Evolutionary conservation across 805 yeast genomes (phyloP).

Genomic region (Metschnikowia matae): DNA sequence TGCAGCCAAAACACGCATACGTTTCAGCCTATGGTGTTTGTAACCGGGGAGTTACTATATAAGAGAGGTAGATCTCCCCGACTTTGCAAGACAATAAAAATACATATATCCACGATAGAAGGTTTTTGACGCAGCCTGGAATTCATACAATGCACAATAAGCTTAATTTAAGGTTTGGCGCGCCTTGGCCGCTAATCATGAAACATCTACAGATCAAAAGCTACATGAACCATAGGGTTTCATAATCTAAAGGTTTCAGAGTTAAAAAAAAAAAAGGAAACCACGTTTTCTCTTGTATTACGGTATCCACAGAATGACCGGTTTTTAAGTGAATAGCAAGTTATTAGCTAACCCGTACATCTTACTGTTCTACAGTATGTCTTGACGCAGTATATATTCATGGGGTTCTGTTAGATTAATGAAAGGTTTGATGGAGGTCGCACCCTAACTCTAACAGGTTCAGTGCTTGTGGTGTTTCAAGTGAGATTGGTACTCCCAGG

Average conservation of each 20-base stretch:
- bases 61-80: not conserved
- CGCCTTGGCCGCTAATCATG: not conserved
- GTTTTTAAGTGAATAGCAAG: no score
- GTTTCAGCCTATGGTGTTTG: not conserved
- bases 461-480: slow-evolving; percentile 39
- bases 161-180: not conserved
- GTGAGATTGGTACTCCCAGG: slow-evolving; percentile 92
- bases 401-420: not conserved
- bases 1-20: not conserved
- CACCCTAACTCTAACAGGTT: not conserved
- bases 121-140: not conserved
- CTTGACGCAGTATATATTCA: not conserved
- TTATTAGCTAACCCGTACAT: not conserved
- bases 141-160: not conserved
- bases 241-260: no score
- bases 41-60: not conserved
- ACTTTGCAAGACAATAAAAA: not conserved
- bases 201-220: not conserved
- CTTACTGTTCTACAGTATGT: not conserved
- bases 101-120: not conserved
- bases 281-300: not conserved
- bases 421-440: not conserved
- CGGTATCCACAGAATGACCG: no score
- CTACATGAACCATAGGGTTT: no score
- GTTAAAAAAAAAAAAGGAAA: not conserved